These are phyloP conservation scores for Vigna nakashimae DNA, from an alignment of 306 rosid genomes.

Conservation along the genomic window DNA sequence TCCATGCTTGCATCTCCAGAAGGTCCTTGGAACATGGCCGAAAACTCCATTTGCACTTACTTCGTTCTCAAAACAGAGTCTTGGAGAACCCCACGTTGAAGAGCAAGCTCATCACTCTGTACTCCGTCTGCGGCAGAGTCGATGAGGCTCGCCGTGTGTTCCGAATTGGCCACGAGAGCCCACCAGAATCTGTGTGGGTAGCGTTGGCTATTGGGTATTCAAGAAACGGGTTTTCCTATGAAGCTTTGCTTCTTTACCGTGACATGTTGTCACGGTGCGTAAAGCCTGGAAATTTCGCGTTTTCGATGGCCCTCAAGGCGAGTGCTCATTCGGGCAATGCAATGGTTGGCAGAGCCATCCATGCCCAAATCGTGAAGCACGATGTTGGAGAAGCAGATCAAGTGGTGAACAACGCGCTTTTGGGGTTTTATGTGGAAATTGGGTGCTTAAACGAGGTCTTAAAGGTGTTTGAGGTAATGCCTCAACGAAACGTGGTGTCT, in stretches of 20 bases:
- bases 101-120: constrained; percentile 67
- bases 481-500: constrained; percentile 63
- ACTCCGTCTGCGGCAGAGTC: constrained; percentile 61
- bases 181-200: constrained; percentile 57
- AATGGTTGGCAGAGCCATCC: constrained; percentile 58
- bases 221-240: constrained; percentile 51
- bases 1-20: constrained; percentile 62
- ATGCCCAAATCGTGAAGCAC: constrained; percentile 60
- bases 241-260: constrained; percentile 56
- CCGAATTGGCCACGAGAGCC: constrained; percentile 11
- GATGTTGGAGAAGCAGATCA: constrained; percentile 57
- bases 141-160: constrained; percentile 60
- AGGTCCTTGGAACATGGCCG: constrained; percentile 61
- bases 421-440: constrained; percentile 47
- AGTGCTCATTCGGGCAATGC: constrained; percentile 46
- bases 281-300: constrained; percentile 59
- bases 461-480: constrained; percentile 66
- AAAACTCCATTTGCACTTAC: constrained; percentile 55
- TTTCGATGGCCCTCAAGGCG: constrained; percentile 63
- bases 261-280: constrained; percentile 53
- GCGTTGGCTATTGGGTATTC: constrained; percentile 71
- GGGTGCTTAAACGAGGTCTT: constrained; percentile 53
- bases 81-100: constrained; percentile 57
- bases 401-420: constrained; percentile 66
- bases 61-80: constrained; percentile 24